These are phyloP conservation scores for Pleurotus tuber-regium DNA, from an alignment of 768 basidiomycete genomes.

Conservation along the genomic window DNA sequence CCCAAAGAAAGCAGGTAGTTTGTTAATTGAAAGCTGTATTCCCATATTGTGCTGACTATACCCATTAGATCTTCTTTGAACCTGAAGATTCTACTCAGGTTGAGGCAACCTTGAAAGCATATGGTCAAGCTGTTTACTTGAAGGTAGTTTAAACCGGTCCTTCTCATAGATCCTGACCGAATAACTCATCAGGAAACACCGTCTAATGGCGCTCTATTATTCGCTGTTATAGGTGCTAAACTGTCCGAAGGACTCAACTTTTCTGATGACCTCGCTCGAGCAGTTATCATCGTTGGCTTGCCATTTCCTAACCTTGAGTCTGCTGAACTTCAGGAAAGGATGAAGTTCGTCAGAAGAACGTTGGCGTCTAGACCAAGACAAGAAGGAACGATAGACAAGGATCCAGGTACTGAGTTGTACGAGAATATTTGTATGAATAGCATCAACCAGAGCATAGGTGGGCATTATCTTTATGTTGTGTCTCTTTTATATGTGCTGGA, in stretches of 20 bases:
- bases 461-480: conserved; percentile 20
- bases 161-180: too few relatives aligned
- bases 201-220: conserved; percentile 71
- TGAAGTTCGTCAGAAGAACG: conserved; percentile 68
- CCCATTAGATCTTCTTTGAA: conserved; percentile 79
- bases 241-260: conserved; percentile 91
- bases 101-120: conserved; percentile 72
- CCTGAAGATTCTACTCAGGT: conserved; percentile 72
- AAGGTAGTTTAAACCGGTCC: too few relatives aligned
- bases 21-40: neutral
- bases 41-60: conserved; percentile 3
- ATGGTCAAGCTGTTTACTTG: conserved; percentile 48
- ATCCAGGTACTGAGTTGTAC: conserved; percentile 81
- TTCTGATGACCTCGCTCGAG: conserved; percentile 78
- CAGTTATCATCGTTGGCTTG: conserved; percentile 83
- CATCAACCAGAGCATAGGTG: conserved; percentile 97
- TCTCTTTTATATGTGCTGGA: neutral
- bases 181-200: conserved; percentile 23
- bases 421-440: conserved; percentile 92
- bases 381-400: conserved; percentile 43
- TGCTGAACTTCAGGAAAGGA: conserved; percentile 84
- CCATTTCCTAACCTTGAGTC: conserved; percentile 94
- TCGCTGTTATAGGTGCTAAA: conserved; percentile 96
- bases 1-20: conserved; percentile 70
- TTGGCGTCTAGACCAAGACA: conserved; percentile 16